These are phyloP conservation scores for Penicillium coffeae DNA, from an alignment of 495 filamentous ascomycete species.

Conservation along the genomic window DNA sequence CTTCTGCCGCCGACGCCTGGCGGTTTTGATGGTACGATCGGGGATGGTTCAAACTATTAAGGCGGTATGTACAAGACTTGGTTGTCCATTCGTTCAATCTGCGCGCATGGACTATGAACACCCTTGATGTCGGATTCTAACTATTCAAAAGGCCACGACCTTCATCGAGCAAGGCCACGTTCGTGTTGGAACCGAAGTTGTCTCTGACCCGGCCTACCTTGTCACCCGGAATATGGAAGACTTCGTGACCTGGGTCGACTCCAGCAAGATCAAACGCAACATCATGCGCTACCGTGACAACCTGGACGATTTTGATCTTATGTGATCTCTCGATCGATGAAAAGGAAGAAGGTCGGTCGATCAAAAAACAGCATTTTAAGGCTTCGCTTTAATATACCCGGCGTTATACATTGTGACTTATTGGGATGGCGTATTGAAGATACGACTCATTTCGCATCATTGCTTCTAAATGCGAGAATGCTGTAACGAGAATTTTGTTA, in stretches of 20 bases:
- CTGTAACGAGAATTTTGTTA: too few species aligned
- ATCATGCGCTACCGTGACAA: slow-evolving; percentile 92
- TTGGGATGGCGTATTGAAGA: slow-evolving; percentile 16
- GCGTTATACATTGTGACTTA: slow-evolving; percentile 21
- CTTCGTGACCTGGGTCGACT: slow-evolving; percentile 94
- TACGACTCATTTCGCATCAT: too few species aligned
- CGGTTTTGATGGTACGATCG: slow-evolving; percentile 81
- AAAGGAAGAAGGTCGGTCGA: not conserved
- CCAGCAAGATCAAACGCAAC: slow-evolving; percentile 93
- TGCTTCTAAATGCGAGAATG: too few species aligned
- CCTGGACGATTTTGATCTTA: slow-evolving; percentile 92
- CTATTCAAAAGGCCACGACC: slow-evolving; percentile 54
- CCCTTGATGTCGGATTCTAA: not conserved
- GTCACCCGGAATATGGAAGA: slow-evolving; percentile 80
- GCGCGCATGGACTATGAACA: not conserved
- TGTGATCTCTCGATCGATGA: slow-evolving; percentile 42
- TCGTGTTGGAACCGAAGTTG: slow-evolving; percentile 83
- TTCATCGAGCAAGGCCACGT: slow-evolving; percentile 97
- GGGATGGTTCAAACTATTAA: slow-evolving; percentile 87
- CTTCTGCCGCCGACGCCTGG: slow-evolving; percentile 74
- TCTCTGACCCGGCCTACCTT: slow-evolving; percentile 68
- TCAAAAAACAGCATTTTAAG: slow-evolving; percentile 22
- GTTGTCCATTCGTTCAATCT: too few species aligned
- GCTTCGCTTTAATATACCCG: slow-evolving; percentile 28
- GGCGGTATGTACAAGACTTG: slow-evolving; percentile 34